These are phyloP conservation scores for carrot (Daucus carota) DNA, from an alignment of 129 eudicot genomes.

Conservation along the genomic window DH1_v3.0 NC_030387.2:12341501-12342000, in stretches of 20 bases:
- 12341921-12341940: neutral
- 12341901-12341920: neutral
- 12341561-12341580: neutral
- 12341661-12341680: neutral
- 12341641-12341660: neutral
- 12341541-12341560: neutral
- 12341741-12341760: conserved; percentile 39
- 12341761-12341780: conserved; percentile 55
- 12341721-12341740: neutral
- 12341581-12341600: too few species aligned
- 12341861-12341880: conserved; percentile 62
- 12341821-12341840: conserved; percentile 62
- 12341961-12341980: too few species aligned
- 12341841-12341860: conserved; percentile 66
- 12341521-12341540: too few species aligned
- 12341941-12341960: too few species aligned
- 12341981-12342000: too few species aligned
- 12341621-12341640: neutral
- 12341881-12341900: conserved; percentile 25
- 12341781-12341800: conserved; percentile 59
- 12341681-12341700: neutral
- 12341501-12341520: too few species aligned
- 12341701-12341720: neutral
- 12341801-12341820: conserved; percentile 43
- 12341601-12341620: neutral